Evolutionary conservation across 2,329 filamentous ascomycete genomes (phyloP).

Genomic region (Bisporella sp.): DNA sequence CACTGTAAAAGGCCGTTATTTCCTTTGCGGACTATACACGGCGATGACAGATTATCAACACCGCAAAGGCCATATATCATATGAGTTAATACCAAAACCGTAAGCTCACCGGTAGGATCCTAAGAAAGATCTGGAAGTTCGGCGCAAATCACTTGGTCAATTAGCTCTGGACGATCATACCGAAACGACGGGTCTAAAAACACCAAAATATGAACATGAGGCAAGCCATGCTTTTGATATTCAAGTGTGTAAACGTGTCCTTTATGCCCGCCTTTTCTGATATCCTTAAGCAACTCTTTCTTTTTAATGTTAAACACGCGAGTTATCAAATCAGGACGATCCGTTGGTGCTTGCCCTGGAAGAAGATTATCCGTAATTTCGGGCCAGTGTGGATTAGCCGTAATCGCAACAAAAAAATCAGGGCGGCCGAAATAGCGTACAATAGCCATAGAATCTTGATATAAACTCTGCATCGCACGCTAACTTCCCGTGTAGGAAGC

Average conservation of each 20-base stretch:
- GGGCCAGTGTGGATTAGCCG: constrained; percentile 1
- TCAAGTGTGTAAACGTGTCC: constrained; percentile 4
- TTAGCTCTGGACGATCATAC: not conserved
- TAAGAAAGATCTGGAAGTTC: not conserved
- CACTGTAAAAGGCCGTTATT: not conserved
- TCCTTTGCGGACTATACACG: not conserved
- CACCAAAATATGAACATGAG: constrained; percentile 2
- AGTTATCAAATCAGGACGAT: constrained; percentile 1
- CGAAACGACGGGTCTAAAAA: not conserved
- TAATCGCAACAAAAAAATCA: not conserved
- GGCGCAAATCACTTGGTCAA: constrained; percentile 1
- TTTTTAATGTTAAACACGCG: constrained; percentile 1
- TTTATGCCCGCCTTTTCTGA: not conserved
- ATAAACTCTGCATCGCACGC: not conserved
- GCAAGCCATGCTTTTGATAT: constrained; percentile 4
- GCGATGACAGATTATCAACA: not conserved
- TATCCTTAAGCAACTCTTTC: constrained; percentile 1
- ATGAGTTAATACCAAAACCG: not conserved
- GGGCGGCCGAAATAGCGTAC: not conserved
- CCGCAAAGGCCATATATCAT: not conserved
- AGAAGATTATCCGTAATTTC: not conserved
- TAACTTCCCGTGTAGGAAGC: not conserved
- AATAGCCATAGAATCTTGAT: not conserved
- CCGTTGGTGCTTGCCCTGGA: not conserved
- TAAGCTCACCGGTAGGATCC: not conserved